These are phyloP conservation scores for Metarhizium sp. DNA, from an alignment of 2,329 filamentous ascomycete species.

Conservation along the genomic window DNA sequence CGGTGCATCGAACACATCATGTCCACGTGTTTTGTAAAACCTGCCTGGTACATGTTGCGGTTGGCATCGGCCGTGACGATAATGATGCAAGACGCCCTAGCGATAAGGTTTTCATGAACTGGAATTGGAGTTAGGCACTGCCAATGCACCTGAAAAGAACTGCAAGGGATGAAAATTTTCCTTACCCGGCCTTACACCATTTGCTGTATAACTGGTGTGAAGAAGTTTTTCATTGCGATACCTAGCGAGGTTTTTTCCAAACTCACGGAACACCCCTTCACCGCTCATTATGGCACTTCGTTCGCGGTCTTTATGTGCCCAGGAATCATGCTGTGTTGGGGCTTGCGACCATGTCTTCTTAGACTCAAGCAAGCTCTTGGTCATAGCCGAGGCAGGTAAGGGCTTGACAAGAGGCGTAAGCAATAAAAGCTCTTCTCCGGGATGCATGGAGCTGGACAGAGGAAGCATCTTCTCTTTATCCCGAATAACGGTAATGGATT, in stretches of 20 bases:
- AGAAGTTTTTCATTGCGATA: slow-evolving; percentile 78
- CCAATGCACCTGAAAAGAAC: neutral
- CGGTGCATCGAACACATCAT: slow-evolving; percentile 87
- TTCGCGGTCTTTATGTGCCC: slow-evolving; percentile 46
- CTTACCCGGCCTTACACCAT: slow-evolving; percentile 69
- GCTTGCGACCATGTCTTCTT: slow-evolving; percentile 27
- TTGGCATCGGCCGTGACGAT: slow-evolving; percentile 92
- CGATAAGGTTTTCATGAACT: slow-evolving; percentile 88
- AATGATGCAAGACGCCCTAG: slow-evolving; percentile 78
- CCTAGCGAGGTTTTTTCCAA: slow-evolving; percentile 79
- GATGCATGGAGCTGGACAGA: slow-evolving; percentile 69
- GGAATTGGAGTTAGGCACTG: neutral
- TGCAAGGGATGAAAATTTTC: neutral
- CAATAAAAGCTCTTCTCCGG: slow-evolving; percentile 80
- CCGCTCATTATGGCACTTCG: slow-evolving; percentile 71
- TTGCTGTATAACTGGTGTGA: slow-evolving; percentile 91
- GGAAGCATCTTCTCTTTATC: slow-evolving; percentile 83
- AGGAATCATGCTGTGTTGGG: slow-evolving; percentile 41
- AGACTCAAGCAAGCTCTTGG: slow-evolving; percentile 56
- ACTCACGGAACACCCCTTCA: slow-evolving; percentile 83
- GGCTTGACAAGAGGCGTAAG: slow-evolving; percentile 87
- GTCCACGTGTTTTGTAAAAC: slow-evolving; percentile 91
- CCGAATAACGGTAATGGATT: slow-evolving; percentile 84
- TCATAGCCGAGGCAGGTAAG: slow-evolving; percentile 78
- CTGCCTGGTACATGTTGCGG: slow-evolving; percentile 84